A percentile compares a stretch with the other conserved stretches of the same genome.
These are phyloP conservation scores for Sarocladiaceae sp. DNA, from an alignment of 2,329 filamentous ascomycete genomes.

Conservation along the genomic window DNA sequence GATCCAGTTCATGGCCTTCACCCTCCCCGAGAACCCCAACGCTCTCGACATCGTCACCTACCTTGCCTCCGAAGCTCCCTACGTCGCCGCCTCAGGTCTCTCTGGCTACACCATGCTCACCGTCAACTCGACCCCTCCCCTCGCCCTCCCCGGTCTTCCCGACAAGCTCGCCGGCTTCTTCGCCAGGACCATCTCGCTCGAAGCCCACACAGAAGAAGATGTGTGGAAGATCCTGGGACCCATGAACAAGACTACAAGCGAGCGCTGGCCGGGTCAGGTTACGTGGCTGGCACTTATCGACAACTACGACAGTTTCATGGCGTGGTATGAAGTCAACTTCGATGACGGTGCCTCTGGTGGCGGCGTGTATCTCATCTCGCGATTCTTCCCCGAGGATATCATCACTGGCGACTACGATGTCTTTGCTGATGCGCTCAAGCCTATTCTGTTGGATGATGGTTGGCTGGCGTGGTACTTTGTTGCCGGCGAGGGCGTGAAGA, in stretches of 20 bases:
- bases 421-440: constrained; percentile 30
- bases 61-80: constrained; percentile 38
- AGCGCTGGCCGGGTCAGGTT: neutral
- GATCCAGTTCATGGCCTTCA: constrained; percentile 19
- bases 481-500: constrained; percentile 34
- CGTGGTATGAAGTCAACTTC: constrained; percentile 29
- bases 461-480: constrained; percentile 32
- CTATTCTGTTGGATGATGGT: constrained; percentile 22
- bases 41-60: constrained; percentile 38
- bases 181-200: constrained; percentile 14
- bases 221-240: neutral
- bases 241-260: constrained; percentile 6
- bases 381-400: constrained; percentile 32
- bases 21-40: constrained; percentile 19
- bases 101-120: constrained; percentile 41
- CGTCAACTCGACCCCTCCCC: constrained; percentile 24
- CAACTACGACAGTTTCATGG: constrained; percentile 27
- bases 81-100: constrained; percentile 42
- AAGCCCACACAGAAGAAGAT: neutral
- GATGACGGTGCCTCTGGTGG: constrained; percentile 29
- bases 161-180: constrained; percentile 28
- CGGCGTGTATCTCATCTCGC: constrained; percentile 33
- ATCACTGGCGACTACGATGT: constrained; percentile 28
- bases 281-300: constrained; percentile 19
- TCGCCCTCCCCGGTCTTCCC: constrained; percentile 18